Evolutionary conservation across 164 flowering plant genomes (phyloP).

Genomic region (Vitis riparia): DNA sequence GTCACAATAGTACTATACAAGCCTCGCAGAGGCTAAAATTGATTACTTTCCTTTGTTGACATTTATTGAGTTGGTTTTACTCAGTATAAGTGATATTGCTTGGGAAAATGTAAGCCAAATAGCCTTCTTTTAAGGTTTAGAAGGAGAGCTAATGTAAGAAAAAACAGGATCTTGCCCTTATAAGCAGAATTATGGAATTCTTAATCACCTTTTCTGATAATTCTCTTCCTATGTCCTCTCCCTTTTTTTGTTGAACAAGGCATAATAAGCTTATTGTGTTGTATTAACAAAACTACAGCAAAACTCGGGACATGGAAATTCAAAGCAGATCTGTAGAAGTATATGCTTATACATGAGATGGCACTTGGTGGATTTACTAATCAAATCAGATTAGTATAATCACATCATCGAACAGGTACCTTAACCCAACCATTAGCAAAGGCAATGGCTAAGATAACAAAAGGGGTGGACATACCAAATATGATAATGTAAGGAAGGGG

Average conservation of each 20-base stretch:
- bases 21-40: constrained; percentile 5
- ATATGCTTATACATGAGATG: neutral
- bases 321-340: neutral
- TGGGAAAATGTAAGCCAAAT: too few relatives aligned
- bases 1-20: constrained; percentile 31
- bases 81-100: too few relatives aligned
- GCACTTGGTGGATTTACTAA: neutral
- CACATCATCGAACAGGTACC: constrained; percentile 65
- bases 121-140: too few relatives aligned
- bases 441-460: constrained; percentile 84
- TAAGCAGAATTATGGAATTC: too few relatives aligned
- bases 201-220: too few relatives aligned
- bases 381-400: neutral
- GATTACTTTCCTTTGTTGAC: neutral
- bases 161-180: too few relatives aligned
- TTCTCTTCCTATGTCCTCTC: too few relatives aligned
- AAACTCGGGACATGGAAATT: neutral
- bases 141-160: too few relatives aligned
- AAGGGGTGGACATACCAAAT: constrained; percentile 95
- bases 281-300: too few relatives aligned
- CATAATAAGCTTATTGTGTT: too few relatives aligned
- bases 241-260: too few relatives aligned
- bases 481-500: constrained; percentile 92
- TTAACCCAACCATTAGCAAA: constrained; percentile 96
- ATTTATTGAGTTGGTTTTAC: too few relatives aligned